Evolutionary conservation across 179 eudicot species (phyloP).

Genomic region (Corrigiola litoralis): DNA sequence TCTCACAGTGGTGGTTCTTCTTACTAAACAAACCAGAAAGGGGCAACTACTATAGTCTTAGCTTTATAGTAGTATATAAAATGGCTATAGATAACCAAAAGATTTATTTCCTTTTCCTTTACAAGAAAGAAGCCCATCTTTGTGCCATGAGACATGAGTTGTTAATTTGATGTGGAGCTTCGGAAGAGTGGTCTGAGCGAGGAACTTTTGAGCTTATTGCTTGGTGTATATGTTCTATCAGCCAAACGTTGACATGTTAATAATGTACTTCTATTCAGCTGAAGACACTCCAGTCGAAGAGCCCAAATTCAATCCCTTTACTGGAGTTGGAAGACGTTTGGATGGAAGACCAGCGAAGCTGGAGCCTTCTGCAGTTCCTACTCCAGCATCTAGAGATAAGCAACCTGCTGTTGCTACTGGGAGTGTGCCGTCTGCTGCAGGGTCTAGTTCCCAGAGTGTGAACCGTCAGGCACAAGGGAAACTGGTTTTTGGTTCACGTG

Average conservation of each 20-base stretch:
- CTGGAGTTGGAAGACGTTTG: conserved; percentile 69
- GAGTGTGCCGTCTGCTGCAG: conserved; percentile 36
- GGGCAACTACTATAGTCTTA: neutral
- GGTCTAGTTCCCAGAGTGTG: conserved; percentile 62
- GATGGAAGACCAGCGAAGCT: conserved; percentile 67
- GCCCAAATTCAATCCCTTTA: conserved; percentile 83
- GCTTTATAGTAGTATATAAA: neutral
- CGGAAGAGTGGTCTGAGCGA: neutral
- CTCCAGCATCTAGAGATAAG: conserved; percentile 53
- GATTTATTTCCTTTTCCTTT: neutral
- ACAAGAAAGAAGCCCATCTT: neutral
- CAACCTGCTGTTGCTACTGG: conserved; percentile 34
- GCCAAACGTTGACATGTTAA: neutral
- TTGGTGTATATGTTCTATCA: neutral
- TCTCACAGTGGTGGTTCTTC: neutral
- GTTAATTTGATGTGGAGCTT: neutral
- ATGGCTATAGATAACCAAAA: neutral
- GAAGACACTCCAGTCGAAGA: conserved; percentile 63
- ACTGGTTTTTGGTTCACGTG: conserved; percentile 80
- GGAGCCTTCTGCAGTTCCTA: conserved; percentile 43
- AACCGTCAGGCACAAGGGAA: conserved; percentile 75
- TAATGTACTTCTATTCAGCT: conserved; percentile 34
- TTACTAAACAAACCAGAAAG: neutral
- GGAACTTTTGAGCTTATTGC: too few relatives aligned
- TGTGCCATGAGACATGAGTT: neutral